Conservation (phyloP, 148 eudicot genomes). For the Silene conica region DNA sequence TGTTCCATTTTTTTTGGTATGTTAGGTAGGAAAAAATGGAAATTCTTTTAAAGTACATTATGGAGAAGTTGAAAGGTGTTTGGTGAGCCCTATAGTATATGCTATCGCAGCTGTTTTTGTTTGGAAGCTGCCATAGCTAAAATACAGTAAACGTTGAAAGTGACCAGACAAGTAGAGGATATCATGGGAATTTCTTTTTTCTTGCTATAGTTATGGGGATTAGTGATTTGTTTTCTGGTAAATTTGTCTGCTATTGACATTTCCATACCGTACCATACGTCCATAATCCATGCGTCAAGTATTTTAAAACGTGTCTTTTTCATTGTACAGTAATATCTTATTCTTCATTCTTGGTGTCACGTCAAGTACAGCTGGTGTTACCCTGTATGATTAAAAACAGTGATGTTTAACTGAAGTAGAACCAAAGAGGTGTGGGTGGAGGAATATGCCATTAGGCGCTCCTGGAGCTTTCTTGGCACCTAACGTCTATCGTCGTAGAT, state of each 20-base stretch:
- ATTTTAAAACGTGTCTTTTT: constrained; percentile 17
- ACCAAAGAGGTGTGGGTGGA: constrained; percentile 1
- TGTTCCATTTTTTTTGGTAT: background rate
- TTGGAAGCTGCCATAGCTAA: background rate
- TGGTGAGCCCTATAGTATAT: constrained; percentile 15
- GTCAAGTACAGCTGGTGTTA: constrained; percentile 25
- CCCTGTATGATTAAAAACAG: constrained; percentile 7
- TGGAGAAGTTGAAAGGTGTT: constrained; percentile 21
- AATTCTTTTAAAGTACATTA: background rate
- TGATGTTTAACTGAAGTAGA: constrained; percentile 1
- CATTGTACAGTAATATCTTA: background rate
- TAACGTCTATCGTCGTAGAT: background rate
- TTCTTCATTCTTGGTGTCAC: constrained; percentile 12
- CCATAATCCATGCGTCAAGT: constrained; percentile 15
- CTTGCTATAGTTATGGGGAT: constrained; percentile 10
- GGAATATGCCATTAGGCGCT: background rate
- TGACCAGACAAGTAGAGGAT: constrained; percentile 16
- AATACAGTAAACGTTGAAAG: constrained; percentile 9
- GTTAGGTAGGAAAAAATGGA: constrained; percentile 17
- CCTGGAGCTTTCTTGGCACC: background rate
- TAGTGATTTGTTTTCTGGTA: constrained; percentile 18
- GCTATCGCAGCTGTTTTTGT: constrained; percentile 3
- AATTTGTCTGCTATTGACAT: constrained; percentile 20
- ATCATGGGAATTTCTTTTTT: background rate
- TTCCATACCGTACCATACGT: constrained; percentile 18